Evolutionary conservation across 148 eudicot species (phyloP), one percentile per base, ranked within the genome.

Genomic region (Cornus florida): DNA sequence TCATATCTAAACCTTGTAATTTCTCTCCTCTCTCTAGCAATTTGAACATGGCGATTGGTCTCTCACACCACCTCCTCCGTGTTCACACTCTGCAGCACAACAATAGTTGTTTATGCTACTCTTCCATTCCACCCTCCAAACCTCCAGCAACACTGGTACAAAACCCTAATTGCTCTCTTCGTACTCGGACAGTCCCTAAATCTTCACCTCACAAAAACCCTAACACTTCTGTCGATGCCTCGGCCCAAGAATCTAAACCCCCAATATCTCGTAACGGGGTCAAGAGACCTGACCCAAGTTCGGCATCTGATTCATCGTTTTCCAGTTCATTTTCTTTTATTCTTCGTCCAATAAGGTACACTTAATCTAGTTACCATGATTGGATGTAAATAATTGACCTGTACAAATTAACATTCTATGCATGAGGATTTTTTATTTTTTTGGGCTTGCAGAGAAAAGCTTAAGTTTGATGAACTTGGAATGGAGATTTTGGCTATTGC

Each of bases 401-500:
- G 38, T 35, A 35, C 38, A 35, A 35, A 35, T 35, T 35, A 35
- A 35, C 38, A 35, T 35, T 35, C 38, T 35, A 35, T 35, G 38
- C 5, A 35, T 9, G 48, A 43, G 48, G 48, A 43, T 43, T 43
- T 43, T 43, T 6, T 24, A 31, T 56, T 31, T 53, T 69, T 69
- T 65, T 78, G 60, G n/a, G 67, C 33, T 50, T 83, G 65, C 19
- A 91, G 98, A 73, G 84, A 90, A 69, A 85, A 72, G 67, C 19
- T 92, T 32, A 91, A 86, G 78, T 22, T 86, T 75, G 99, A 91
- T 83, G 93, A 83, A 23, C 89, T 96, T 67, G 98, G 90, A 67
- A 60, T 82, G 86, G 95, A 93, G 62, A 92, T 96, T 48, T 22
- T 93, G 75, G 84, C 93, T 5, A 92, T 96, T 80, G 98, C 97